Percentiles rank a stretch among this genome's conserved stretches.
These are phyloP conservation scores for Serendipita vermifera DNA, from an alignment of 768 basidiomycete species.

Conservation along the genomic window DNA sequence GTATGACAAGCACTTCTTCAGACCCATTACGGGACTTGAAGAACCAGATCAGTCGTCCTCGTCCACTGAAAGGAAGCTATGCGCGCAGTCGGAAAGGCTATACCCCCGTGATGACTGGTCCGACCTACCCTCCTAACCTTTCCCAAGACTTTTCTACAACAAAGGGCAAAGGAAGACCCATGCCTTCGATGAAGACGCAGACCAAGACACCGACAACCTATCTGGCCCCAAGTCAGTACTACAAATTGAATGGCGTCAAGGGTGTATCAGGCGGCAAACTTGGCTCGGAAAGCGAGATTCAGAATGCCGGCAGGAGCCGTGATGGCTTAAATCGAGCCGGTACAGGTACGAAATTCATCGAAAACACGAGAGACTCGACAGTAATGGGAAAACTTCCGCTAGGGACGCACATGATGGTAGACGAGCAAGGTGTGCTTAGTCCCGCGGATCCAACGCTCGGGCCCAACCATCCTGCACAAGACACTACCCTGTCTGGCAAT, in stretches of 20 bases:
- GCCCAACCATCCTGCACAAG: neutral
- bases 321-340: slow-evolving; percentile 29
- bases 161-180: neutral
- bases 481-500: neutral
- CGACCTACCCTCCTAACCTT: neutral
- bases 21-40: slow-evolving; percentile 17
- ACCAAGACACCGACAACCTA: slow-evolving; percentile 57
- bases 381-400: slow-evolving; percentile 47
- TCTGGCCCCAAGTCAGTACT: slow-evolving; percentile 67
- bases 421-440: slow-evolving; percentile 38
- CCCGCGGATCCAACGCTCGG: slow-evolving; percentile 21
- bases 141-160: neutral
- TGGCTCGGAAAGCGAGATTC: slow-evolving; percentile 30
- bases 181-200: slow-evolving; percentile 23
- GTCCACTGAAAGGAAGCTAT: slow-evolving; percentile 30
- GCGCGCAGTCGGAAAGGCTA: neutral
- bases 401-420: slow-evolving; percentile 43
- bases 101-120: slow-evolving; percentile 1
- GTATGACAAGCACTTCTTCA: neutral
- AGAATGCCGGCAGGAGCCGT: slow-evolving; percentile 32
- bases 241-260: slow-evolving; percentile 51
- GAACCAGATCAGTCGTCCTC: slow-evolving; percentile 51
- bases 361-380: slow-evolving; percentile 49
- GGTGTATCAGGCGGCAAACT: slow-evolving; percentile 47
- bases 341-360: slow-evolving; percentile 58